Base-by-base conservation (phyloP, 768 basidiomycete species). In the Galerina marginata region DNA sequence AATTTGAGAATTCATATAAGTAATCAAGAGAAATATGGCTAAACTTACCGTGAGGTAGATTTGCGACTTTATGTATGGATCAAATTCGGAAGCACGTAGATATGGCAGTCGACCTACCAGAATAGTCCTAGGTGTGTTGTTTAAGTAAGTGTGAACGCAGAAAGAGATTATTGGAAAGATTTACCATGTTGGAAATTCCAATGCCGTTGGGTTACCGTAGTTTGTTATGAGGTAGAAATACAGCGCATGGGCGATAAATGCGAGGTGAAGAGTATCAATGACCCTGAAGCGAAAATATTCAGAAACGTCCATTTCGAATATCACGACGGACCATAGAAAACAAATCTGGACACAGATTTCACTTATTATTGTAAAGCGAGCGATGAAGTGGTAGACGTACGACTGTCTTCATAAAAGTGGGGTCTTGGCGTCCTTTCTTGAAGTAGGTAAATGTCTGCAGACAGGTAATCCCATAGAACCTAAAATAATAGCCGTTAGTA, bases 391-490 rank as follows among this genome's bases (percentile, higher is more conserved):
- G 39, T 3, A 20, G 7, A 60, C 59, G 20, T 14, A 62, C 64
- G 33, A 62, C 40, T 5, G 40, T 16, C 37, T 56, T 61, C 12
- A 62, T n/a, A 10, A 23, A 6, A 2, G 40, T 16, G 2, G 20
- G 38, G 40, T 65, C 64, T 11, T 59, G 36, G 29, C 40, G 29
- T 26, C 37, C 47, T 26, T 62, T 44, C n/a, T 49, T 57, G 23
- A 61, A 62, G 54, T 65, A 65, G 2, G 56, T 16, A 44, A 62
- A 61, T 3, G 64, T 62, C 38, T 65, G 64, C n/a, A 60, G 57
- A 14, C 54, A 56, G 12, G 60, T 65, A 9, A 61, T 47, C 4
- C 64, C 64, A 33, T 65, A 65, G 11, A 65, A 56, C 33, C 64
- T 65, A 49, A 9, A 39, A 15, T 29, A 42, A 20, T 4, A 36